Evolutionary conservation across 805 yeast species (phyloP), one percentile per base, ranked within the genome.

Genomic region (Metschnikowia orientalis): DNA sequence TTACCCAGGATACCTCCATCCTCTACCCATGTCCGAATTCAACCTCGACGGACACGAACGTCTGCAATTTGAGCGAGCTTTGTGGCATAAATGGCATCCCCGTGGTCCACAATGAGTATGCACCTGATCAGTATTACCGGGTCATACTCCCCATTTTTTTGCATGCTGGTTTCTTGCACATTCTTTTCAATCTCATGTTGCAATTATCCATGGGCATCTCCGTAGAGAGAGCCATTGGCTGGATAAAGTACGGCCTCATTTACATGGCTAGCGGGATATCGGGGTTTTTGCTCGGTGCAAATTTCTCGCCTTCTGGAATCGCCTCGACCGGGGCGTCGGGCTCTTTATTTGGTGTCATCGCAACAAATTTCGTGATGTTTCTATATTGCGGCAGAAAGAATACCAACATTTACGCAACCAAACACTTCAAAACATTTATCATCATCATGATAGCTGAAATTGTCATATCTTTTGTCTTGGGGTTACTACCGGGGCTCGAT

Each of bases 81-180:
- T 81, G 89, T 50, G 84, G 85, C 1, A 54, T 79, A 53, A 59
- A 71, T 13, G 77, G 77, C 3, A 50, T 77, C 6, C 57, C 61
- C 0, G 30, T 50, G 1, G 56, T 53, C 4, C 47, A 53, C 30
- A 50, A 53, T 25, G 59, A 53, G 6, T 64, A 51, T 32, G 39
- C 53, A 6, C 86, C 86, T 0, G 51, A 71, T 45, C 89, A 81
- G 55, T 77, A 84, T 79, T 81, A 80, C 69, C 57, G 89, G 32
- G 56, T 81, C 26, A 59, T 81, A 26, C 71, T 76, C n/a, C 84
- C 88, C 1, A 77, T 80, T 8, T 81, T 81, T 44, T 49, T 81
- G 33, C 89, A 81, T 51, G 87, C 88, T 4, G 89, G 89, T 1
- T 69, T 81, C 43, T 51, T 81, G 28, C 89, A 81, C 50, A 79